Percentiles rank a stretch among this genome's conserved stretches.
Conservation (phyloP, 1,139 yeast genomes). For the Hanseniaspora gamundiae region DNA sequence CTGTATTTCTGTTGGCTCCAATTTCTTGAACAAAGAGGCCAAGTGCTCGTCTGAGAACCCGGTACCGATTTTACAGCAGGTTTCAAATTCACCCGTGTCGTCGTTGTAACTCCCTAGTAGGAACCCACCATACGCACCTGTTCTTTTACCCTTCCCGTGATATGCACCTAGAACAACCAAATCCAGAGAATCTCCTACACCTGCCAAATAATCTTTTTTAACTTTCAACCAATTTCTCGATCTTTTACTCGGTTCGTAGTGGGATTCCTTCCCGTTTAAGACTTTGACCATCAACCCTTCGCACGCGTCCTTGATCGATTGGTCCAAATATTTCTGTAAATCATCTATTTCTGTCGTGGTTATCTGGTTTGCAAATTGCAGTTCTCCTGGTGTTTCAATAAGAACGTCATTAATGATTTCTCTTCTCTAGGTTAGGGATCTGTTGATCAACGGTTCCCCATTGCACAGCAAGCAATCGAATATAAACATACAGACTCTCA, state of each 20-base stretch:
- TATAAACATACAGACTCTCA: slow-evolving; percentile 82
- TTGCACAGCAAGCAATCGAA: slow-evolving; percentile 74
- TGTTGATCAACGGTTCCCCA: slow-evolving; percentile 57
- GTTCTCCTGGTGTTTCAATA: slow-evolving; percentile 58
- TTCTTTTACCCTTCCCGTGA: slow-evolving; percentile 86
- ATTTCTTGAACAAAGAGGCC: slow-evolving; percentile 41
- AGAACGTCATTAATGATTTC: slow-evolving; percentile 44
- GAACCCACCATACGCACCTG: slow-evolving; percentile 92
- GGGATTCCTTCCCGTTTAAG: slow-evolving; percentile 68
- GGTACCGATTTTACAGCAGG: slow-evolving; percentile 94
- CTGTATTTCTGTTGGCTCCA: slow-evolving; percentile 57
- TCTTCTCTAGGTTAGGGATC: slow-evolving; percentile 61
- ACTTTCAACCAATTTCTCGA: slow-evolving; percentile 91
- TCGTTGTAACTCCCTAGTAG: slow-evolving; percentile 79
- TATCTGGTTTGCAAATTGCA: slow-evolving; percentile 66
- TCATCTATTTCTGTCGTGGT: slow-evolving; percentile 67
- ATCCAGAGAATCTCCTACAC: slow-evolving; percentile 92
- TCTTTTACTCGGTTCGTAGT: slow-evolving; percentile 88
- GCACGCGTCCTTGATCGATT: slow-evolving; percentile 79
- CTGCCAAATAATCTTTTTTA: slow-evolving; percentile 86
- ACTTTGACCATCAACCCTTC: slow-evolving; percentile 96
- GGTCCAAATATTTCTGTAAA: slow-evolving; percentile 76
- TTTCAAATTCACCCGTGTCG: slow-evolving; percentile 85
- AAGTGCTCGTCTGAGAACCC: slow-evolving; percentile 88
- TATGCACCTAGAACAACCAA: slow-evolving; percentile 91